Conservation (phyloP, 768 basidiomycete species). For the Dioszegia crocea region DNA sequence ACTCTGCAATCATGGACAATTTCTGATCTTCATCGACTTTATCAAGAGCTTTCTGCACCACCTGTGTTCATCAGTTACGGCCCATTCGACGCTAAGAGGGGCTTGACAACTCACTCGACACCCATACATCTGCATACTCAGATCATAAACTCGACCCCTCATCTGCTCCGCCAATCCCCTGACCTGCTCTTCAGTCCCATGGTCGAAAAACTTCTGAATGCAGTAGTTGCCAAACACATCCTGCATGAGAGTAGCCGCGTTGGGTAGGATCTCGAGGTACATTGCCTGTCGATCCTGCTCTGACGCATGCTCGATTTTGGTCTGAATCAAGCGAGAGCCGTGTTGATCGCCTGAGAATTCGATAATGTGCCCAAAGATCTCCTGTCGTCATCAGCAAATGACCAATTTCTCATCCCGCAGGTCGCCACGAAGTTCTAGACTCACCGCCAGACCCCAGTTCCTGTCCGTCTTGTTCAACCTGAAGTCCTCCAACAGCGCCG, state of each 20-base stretch:
- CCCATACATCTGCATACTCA: conserved; percentile 90
- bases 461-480: conserved; percentile 65
- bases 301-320: conserved; percentile 71
- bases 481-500: conserved; percentile 77
- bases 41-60: conserved; percentile 67
- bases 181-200: conserved; percentile 72
- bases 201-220: conserved; percentile 88
- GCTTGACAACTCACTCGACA: conserved; percentile 63
- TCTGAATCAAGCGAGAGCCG: conserved; percentile 97
- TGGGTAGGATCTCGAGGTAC: conserved; percentile 84
- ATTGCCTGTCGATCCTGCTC: conserved; percentile 72
- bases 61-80: conserved; percentile 9
- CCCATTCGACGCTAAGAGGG: not conserved
- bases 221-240: conserved; percentile 98
- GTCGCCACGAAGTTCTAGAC: no score
- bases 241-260: conserved; percentile 70
- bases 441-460: conserved; percentile 75
- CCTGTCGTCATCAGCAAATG: conserved; percentile 57
- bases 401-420: no score
- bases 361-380: conserved; percentile 75
- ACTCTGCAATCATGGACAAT: conserved; percentile 65
- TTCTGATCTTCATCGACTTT: conserved; percentile 74
- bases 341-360: conserved; percentile 94
- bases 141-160: conserved; percentile 68
- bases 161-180: conserved; percentile 65